phyloP scores from a whole-genome alignment of 1,284 basidiomycete genomes.

The Chalciporus sp. region DNA sequence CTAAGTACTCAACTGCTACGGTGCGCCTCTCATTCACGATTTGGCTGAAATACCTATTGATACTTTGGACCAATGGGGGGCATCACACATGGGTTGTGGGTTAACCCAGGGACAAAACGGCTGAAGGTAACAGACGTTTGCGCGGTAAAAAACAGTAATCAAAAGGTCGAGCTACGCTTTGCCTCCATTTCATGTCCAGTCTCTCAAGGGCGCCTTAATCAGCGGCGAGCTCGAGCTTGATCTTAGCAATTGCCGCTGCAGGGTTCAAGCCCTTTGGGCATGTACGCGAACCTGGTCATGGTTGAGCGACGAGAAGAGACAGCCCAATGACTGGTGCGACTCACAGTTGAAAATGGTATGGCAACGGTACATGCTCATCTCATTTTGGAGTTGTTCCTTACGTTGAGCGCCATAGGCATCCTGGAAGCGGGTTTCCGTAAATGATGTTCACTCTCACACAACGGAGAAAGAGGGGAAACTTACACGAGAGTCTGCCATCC shows the following conservation, averaged over 20 bases:
- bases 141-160: conserved; percentile 6
- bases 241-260: conserved; percentile 83
- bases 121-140: background rate
- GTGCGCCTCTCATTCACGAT: no score
- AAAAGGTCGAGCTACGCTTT: background rate
- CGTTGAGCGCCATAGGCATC: conserved; percentile 83
- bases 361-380: conserved; percentile 91
- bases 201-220: conserved; percentile 45
- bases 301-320: background rate
- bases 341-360: conserved; percentile 96
- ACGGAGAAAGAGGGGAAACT: conserved; percentile 29
- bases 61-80: background rate
- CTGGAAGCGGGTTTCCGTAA: conserved; percentile 38
- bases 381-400: conserved; percentile 93
- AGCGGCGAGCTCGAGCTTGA: conserved; percentile 86
- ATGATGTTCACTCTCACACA: background rate
- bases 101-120: background rate
- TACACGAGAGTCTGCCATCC: conserved; percentile 96
- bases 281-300: conserved; percentile 70
- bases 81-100: background rate
- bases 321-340: conserved; percentile 26
- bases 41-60: background rate
- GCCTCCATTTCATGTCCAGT: conserved; percentile 9
- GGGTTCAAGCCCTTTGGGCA: conserved; percentile 98
- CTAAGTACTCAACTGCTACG: no score